Percentiles rank a stretch among this genome's conserved stretches.
These are phyloP conservation scores for Corrigiola litoralis DNA, from an alignment of 179 eudicot species.

Conservation along the genomic window DNA sequence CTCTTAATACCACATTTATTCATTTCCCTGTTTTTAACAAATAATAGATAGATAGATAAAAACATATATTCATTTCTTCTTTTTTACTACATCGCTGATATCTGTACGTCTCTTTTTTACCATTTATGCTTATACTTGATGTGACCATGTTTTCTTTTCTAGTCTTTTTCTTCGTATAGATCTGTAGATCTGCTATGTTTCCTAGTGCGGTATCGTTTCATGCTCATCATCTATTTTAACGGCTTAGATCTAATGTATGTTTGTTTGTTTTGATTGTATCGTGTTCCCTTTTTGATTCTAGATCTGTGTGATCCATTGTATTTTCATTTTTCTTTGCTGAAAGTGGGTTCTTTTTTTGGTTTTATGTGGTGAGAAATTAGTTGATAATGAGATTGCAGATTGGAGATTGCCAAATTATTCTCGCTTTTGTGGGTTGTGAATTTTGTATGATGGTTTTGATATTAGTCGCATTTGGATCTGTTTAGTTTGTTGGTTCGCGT, in stretches of 20 bases:
- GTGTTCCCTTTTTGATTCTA: neutral
- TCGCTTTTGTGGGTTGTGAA: no score
- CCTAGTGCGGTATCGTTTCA: no score
- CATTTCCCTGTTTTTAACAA: conserved; percentile 15
- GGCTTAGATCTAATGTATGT: no score
- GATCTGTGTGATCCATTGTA: conserved; percentile 1
- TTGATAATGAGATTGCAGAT: neutral
- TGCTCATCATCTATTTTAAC: no score
- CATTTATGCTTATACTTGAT: neutral
- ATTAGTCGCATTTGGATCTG: no score
- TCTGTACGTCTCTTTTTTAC: neutral
- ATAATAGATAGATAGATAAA: no score
- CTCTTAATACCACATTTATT: conserved; percentile 11
- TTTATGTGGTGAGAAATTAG: neutral
- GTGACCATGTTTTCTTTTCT: neutral
- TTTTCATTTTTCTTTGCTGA: no score
- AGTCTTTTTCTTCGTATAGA: neutral
- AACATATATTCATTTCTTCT: no score
- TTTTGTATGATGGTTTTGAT: no score
- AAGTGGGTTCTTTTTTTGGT: neutral
- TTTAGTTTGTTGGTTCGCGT: no score
- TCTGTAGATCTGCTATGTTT: conserved; percentile 13
- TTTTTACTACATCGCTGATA: no score
- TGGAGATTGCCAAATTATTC: no score
- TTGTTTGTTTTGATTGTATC: neutral